These are phyloP conservation scores for Pyrus hybrid DNA, from an alignment of 331 rosid species.

Conservation along the genomic window DNA sequence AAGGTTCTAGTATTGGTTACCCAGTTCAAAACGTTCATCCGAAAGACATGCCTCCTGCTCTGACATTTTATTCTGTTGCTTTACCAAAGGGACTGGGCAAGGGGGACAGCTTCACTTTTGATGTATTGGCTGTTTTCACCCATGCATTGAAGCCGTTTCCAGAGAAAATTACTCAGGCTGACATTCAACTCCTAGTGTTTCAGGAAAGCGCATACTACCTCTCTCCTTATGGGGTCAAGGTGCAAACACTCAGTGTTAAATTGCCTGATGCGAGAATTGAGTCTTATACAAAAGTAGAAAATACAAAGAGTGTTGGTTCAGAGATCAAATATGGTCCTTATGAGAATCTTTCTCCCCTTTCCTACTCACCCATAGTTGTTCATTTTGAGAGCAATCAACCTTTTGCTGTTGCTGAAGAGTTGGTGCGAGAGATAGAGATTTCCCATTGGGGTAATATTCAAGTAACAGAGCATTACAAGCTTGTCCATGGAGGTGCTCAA, in stretches of 20 bases:
- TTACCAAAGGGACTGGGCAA: conserved; percentile 67
- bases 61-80: conserved; percentile 61
- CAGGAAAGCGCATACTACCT: conserved; percentile 73
- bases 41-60: conserved; percentile 44
- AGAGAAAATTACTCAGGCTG: conserved; percentile 81
- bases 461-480: conserved; percentile 83
- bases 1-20: conserved; percentile 36
- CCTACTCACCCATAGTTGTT: conserved; percentile 59
- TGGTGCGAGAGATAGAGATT: conserved; percentile 81
- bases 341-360: conserved; percentile 60
- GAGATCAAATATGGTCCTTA: conserved; percentile 92
- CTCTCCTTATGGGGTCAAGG: conserved; percentile 73
- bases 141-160: conserved; percentile 71
- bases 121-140: conserved; percentile 67
- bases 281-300: conserved; percentile 66
- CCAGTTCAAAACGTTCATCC: conserved; percentile 49
- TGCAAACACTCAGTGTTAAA: conserved; percentile 63
- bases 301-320: conserved; percentile 67
- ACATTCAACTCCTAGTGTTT: conserved; percentile 72
- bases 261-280: conserved; percentile 89
- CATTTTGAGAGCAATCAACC: conserved; percentile 89
- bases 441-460: conserved; percentile 98
- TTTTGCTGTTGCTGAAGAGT: conserved; percentile 82
- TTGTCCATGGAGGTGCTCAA: conserved; percentile 80
- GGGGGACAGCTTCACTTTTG: conserved; percentile 55